Evolutionary conservation across 139 green algal genomes (phyloP).

Genomic region (Coelastrella sp.): DNA sequence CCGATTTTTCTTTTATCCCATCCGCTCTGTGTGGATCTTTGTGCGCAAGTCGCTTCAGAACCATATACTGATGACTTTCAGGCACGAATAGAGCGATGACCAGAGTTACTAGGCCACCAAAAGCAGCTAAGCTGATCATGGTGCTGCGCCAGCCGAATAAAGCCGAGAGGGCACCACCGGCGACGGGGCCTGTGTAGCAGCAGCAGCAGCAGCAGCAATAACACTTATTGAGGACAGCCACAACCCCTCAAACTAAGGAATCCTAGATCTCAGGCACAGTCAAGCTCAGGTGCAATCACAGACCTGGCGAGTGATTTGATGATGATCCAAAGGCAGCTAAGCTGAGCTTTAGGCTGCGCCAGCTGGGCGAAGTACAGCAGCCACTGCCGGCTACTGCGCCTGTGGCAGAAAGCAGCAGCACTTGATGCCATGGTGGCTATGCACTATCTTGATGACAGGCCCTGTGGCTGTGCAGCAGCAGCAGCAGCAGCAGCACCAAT

Average conservation of each 20-base stretch:
- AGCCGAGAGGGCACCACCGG: conserved; percentile 17
- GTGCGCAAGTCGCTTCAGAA: not conserved
- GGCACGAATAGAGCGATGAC: not conserved
- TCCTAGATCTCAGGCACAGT: no score
- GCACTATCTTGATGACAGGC: no score
- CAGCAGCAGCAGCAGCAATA: not conserved
- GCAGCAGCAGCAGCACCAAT: not conserved
- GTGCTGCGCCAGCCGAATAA: conserved; percentile 38
- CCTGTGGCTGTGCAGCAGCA: not conserved
- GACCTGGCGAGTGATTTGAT: no score
- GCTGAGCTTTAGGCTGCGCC: no score
- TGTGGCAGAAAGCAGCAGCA: no score
- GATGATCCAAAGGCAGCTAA: no score
- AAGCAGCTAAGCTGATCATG: not conserved
- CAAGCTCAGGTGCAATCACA: no score
- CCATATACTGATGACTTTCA: conserved; percentile 35
- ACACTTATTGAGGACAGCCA: no score
- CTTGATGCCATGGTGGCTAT: no score
- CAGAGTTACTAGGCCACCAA: not conserved
- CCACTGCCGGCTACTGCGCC: not conserved
- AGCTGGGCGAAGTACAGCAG: not conserved
- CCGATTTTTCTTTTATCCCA: not conserved
- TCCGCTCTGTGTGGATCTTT: not conserved
- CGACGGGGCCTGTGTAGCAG: not conserved
- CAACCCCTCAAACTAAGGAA: no score